phyloP scores from a whole-genome alignment of 2,329 filamentous ascomycete species.

The Nothopassalora personata region DNA sequence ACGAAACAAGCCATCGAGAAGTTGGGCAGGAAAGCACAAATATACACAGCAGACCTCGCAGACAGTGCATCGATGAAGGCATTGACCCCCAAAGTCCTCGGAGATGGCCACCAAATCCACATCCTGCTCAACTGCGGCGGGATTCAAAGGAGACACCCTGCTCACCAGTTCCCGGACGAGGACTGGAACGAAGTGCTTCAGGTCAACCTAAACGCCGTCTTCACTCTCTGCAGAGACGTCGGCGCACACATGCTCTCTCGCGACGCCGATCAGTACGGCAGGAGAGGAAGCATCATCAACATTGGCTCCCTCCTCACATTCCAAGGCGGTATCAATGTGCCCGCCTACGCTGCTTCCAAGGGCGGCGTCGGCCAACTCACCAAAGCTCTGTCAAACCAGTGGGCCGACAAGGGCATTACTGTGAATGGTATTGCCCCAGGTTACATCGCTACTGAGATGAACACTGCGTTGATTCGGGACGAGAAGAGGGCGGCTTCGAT shows the following conservation, averaged over 20 bases:
- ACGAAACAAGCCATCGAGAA: conserved; percentile 60
- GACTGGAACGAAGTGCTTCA: conserved; percentile 81
- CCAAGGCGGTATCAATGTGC: conserved; percentile 82
- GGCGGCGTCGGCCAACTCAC: conserved; percentile 80
- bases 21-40: conserved; percentile 60
- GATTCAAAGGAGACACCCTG: conserved; percentile 73
- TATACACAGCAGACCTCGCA: conserved; percentile 67
- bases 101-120: conserved; percentile 59
- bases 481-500: conserved; percentile 66
- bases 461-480: conserved; percentile 72
- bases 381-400: conserved; percentile 81
- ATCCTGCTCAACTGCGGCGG: conserved; percentile 84
- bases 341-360: conserved; percentile 81
- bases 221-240: conserved; percentile 69
- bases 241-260: conserved; percentile 71
- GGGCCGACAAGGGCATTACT: conserved; percentile 70
- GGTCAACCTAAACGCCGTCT: conserved; percentile 79
- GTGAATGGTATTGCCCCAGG: conserved; percentile 88
- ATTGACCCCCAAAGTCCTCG: conserved; percentile 57
- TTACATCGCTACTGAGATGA: conserved; percentile 95
- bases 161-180: conserved; percentile 66
- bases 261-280: conserved; percentile 43
- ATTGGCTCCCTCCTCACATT: conserved; percentile 75
- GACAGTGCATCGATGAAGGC: conserved; percentile 55
- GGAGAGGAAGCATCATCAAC: conserved; percentile 73